Conservation (phyloP, 306 rosid species). For the Quercus cerris region DNA sequence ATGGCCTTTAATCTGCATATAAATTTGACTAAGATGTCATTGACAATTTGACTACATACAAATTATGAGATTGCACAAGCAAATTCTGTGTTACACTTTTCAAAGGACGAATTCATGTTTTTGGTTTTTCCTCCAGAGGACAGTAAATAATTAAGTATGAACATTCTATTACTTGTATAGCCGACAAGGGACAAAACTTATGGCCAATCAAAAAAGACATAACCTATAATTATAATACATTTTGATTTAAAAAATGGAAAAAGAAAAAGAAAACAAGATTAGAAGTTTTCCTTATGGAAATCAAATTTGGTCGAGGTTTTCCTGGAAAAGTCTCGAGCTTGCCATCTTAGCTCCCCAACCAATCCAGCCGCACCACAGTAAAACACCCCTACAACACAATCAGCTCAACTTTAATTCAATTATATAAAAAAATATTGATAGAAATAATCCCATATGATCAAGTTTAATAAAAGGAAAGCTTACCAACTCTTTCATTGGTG, state of each 20-base stretch:
- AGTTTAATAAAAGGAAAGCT: conserved; percentile 19
- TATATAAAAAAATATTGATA: neutral
- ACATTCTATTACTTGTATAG: neutral
- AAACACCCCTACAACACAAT: conserved; percentile 60
- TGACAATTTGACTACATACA: too few species aligned
- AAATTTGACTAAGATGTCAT: too few species aligned
- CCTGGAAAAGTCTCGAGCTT: conserved; percentile 69
- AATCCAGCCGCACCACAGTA: conserved; percentile 72
- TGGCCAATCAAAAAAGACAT: neutral
- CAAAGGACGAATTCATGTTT: too few species aligned
- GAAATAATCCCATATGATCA: neutral
- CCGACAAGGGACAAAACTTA: neutral
- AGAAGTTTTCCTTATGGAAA: conserved; percentile 86
- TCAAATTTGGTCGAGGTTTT: conserved; percentile 79
- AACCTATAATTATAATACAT: conserved; percentile 7
- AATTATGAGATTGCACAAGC: too few species aligned
- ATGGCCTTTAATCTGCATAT: too few species aligned
- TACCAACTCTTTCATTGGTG: conserved; percentile 66
- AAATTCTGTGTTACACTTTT: too few species aligned
- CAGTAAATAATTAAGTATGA: too few species aligned
- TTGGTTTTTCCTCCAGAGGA: too few species aligned
- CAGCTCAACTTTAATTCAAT: neutral
- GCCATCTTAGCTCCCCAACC: conserved; percentile 65
- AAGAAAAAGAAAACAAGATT: neutral
- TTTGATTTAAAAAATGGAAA: neutral